These are phyloP conservation scores for Phlyctochytrium arcticum DNA, from an alignment of 192 early-diverging fungal species.

Conservation along the genomic window DNA sequence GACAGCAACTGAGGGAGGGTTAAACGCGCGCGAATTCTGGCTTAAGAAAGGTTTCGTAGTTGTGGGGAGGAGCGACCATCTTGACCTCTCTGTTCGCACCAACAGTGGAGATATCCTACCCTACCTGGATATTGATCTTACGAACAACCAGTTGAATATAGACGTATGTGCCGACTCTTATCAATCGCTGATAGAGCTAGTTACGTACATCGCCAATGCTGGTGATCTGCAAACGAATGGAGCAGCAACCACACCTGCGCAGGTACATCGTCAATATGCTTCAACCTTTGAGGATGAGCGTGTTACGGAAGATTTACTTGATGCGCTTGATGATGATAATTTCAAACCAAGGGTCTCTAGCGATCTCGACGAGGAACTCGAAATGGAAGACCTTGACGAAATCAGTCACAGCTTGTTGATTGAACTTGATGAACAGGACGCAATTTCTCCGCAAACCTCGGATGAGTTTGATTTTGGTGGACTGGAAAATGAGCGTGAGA, in stretches of 20 bases:
- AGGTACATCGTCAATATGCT: not conserved
- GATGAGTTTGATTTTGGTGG: conserved; percentile 11
- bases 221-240: conserved; percentile 6
- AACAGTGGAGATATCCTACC: conserved; percentile 32
- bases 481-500: too few species aligned
- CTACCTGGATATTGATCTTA: conserved; percentile 39
- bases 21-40: too few species aligned
- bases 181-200: conserved; percentile 48
- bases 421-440: conserved; percentile 1
- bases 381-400: conserved; percentile 14
- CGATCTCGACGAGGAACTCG: conserved; percentile 13
- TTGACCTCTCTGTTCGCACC: conserved; percentile 28
- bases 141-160: conserved; percentile 55
- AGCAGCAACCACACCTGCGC: not conserved
- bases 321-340: too few species aligned
- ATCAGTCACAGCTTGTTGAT: not conserved
- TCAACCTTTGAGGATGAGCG: not conserved
- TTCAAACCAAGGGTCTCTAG: not conserved
- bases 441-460: conserved; percentile 9
- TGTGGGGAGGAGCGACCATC: conserved; percentile 26
- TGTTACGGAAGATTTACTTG: not conserved
- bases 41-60: conserved; percentile 42
- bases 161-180: conserved; percentile 70
- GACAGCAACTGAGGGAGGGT: too few species aligned
- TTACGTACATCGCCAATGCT: conserved; percentile 39